phyloP scores from a whole-genome alignment of 129 eudicot genomes.

The Solidago caesia region DNA sequence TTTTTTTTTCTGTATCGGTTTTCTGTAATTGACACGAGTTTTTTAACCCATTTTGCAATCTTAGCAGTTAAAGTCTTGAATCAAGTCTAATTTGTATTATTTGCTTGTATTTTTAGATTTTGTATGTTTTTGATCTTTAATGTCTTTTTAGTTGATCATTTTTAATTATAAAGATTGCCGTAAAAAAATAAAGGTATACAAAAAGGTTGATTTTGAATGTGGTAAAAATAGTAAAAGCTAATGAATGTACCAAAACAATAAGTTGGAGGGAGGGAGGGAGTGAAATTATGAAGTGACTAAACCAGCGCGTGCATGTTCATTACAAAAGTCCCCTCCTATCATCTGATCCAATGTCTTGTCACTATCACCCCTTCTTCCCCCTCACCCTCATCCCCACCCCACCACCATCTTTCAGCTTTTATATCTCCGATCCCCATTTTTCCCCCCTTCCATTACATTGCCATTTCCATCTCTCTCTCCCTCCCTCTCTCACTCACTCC shows the following conservation, averaged over 20 bases:
- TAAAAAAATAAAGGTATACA: too few species aligned
- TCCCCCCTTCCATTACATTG: background rate
- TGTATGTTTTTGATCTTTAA: too few species aligned
- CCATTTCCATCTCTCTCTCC: background rate
- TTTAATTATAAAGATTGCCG: too few species aligned
- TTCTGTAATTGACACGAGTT: too few species aligned
- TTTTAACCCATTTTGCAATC: too few species aligned
- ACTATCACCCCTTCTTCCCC: constrained; percentile 21
- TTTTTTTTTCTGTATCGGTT: too few species aligned
- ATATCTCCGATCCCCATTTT: constrained; percentile 39
- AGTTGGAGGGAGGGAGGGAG: background rate
- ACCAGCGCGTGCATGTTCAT: constrained; percentile 45
- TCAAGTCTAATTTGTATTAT: too few species aligned
- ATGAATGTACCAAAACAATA: background rate
- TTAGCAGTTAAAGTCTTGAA: too few species aligned
- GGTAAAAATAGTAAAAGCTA: background rate
- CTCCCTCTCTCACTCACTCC: background rate
- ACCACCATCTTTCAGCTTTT: constrained; percentile 23
- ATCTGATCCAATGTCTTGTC: constrained; percentile 39
- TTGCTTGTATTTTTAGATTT: too few species aligned
- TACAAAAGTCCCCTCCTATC: constrained; percentile 36
- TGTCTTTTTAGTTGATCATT: too few species aligned
- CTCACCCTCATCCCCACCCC: constrained; percentile 3
- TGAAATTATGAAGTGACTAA: constrained; percentile 39
- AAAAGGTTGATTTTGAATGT: too few species aligned